Percentiles rank a stretch among this genome's conserved stretches.
Evolutionary conservation across 2,329 filamentous ascomycete genomes (phyloP).

Genomic region (Colletotrichum abscissum): DNA sequence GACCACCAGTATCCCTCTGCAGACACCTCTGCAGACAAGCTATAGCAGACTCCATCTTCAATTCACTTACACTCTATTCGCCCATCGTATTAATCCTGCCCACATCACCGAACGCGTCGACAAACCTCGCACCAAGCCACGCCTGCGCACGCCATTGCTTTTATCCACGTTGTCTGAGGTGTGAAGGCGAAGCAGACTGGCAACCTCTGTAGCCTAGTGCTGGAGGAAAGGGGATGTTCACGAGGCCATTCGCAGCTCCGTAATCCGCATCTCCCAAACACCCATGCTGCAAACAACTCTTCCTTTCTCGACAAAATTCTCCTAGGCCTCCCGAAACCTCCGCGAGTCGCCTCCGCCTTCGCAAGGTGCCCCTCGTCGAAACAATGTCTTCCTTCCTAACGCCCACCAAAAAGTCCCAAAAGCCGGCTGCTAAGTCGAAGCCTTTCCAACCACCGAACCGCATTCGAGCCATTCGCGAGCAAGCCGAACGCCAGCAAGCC

Average conservation of each 20-base stretch:
- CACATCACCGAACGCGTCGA: neutral
- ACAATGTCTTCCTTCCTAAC: conserved; percentile 61
- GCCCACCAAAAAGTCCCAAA: conserved; percentile 49
- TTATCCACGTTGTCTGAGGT: neutral
- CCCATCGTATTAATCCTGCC: neutral
- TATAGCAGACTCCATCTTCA: neutral
- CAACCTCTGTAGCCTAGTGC: conserved; percentile 20
- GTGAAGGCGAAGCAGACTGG: neutral
- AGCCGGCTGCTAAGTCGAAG: conserved; percentile 47
- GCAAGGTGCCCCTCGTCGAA: neutral
- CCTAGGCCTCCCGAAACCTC: neutral
- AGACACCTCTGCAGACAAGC: conserved; percentile 12
- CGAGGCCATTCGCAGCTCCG: neutral
- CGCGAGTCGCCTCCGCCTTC: neutral
- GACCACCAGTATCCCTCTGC: conserved; percentile 30
- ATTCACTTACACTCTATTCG: conserved; percentile 27
- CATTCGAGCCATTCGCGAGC: conserved; percentile 63
- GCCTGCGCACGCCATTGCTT: neutral
- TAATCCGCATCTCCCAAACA: neutral
- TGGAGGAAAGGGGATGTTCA: conserved; percentile 8
- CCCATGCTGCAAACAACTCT: neutral
- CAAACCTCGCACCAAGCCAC: neutral
- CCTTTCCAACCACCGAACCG: conserved; percentile 59
- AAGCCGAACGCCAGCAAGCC: conserved; percentile 57
- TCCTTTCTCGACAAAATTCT: neutral